Evolutionary conservation across 2,329 filamentous ascomycete species (phyloP).

Genomic region (Exophiala aquamarina): DNA sequence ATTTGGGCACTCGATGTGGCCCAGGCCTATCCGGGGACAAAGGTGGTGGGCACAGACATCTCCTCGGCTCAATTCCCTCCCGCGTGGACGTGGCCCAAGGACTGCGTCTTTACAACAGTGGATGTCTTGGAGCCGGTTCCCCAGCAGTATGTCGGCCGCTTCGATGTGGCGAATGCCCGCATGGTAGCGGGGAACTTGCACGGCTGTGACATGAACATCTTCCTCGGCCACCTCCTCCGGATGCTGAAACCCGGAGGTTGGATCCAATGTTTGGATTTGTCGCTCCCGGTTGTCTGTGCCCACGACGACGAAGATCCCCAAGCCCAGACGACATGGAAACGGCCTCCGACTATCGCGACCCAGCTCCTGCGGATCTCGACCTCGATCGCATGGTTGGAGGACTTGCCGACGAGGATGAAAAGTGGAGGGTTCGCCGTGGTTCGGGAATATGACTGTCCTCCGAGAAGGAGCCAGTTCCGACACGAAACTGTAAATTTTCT

Average conservation of each 20-base stretch:
- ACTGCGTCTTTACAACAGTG: slow-evolving; percentile 18
- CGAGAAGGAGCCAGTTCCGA: neutral
- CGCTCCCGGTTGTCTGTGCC: neutral
- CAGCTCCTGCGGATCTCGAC: neutral
- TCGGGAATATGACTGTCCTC: neutral
- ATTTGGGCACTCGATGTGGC: slow-evolving; percentile 39
- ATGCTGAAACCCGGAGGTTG: no score
- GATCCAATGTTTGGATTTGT: neutral
- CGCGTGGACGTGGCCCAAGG: slow-evolving; percentile 25
- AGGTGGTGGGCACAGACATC: slow-evolving; percentile 44
- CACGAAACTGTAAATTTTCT: no score
- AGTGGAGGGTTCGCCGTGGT: neutral
- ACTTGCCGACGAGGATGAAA: no score
- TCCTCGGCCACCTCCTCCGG: no score
- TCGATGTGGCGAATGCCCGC: slow-evolving; percentile 28
- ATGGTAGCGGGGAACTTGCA: slow-evolving; percentile 2
- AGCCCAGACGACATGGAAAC: neutral
- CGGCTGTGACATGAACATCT: neutral
- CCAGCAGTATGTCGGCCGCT: slow-evolving; percentile 19
- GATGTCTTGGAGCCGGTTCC: slow-evolving; percentile 26
- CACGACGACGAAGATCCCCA: neutral
- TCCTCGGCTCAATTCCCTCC: slow-evolving; percentile 28
- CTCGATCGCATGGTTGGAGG: neutral
- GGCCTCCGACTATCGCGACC: neutral
- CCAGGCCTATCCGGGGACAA: slow-evolving; percentile 15